Evolutionary conservation across 2,329 filamentous ascomycete species (phyloP), one percentile per base, ranked within the genome.

Genomic region (Triangularia verruculosa): DNA sequence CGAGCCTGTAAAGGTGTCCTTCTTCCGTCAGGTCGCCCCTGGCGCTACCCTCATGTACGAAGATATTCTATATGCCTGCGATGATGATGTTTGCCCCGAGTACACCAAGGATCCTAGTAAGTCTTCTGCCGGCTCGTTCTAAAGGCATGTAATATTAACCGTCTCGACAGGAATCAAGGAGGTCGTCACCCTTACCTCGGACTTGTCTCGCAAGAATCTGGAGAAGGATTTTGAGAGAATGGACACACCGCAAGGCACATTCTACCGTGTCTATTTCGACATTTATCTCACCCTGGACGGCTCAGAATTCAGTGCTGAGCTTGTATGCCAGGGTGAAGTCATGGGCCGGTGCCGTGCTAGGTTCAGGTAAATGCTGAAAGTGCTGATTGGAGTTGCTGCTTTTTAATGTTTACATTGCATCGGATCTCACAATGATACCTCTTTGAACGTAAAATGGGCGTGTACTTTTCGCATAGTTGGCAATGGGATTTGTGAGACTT

Each of bases 211-310:
- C 72, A 99, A 98, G 84, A 98, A 98, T 76, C 88, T 99, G 12
- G 95, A 99, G 78, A 98, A 97, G 79, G 95, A 99, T 77, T 99
- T 99, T 73, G 95, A 99, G 80, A 89, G 95, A 74, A 98, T 98
- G 95, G 95, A 98, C 76, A 98, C 95, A 1, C 93, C 95, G 5
- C 94, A 99, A 77, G 95, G 95, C 67, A 96, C 92, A 3, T 97
- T 97, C 78, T 97, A 97, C 82, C 89, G 92, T 68, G 87, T 90
- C 66, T 90, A 89, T 77, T 89, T 89, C 70, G 87, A 89, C 70
- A 89, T 90, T 69, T 96, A 96, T 78, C 86, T 99, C 69, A 98
- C 95, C 0, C 88, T 99, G 15, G 95, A 99, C 73, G 95, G 95
- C 22, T 96, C 92, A 59, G 95, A 99, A 77, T 98, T 99, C 82